Evolutionary conservation across 2,329 filamentous ascomycete genomes (phyloP).

Genomic region (Monosporascus sp.): DNA sequence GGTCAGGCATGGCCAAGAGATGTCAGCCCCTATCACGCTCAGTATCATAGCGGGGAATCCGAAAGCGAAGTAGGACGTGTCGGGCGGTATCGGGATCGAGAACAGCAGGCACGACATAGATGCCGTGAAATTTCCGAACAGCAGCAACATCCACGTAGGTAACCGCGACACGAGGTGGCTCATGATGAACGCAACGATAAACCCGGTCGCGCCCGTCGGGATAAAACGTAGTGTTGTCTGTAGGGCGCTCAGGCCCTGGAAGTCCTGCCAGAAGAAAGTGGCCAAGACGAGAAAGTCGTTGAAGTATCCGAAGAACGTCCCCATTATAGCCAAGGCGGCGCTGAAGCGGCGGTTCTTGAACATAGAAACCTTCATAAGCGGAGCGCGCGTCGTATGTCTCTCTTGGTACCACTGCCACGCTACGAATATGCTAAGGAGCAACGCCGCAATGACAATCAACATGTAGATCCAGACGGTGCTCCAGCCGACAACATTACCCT

Average conservation of each 20-base stretch:
- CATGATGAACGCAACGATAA: slow-evolving; percentile 51
- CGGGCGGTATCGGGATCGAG: slow-evolving; percentile 55
- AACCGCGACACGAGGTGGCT: slow-evolving; percentile 53
- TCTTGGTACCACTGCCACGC: slow-evolving; percentile 60
- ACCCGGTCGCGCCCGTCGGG: slow-evolving; percentile 57
- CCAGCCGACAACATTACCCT: slow-evolving; percentile 69
- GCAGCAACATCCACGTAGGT: slow-evolving; percentile 52
- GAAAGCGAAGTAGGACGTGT: slow-evolving; percentile 63
- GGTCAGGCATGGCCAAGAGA: slow-evolving; percentile 59
- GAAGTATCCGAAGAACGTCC: slow-evolving; percentile 62
- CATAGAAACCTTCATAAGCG: slow-evolving; percentile 63
- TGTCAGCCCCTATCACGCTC: slow-evolving; percentile 62
- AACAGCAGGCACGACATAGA: slow-evolving; percentile 56
- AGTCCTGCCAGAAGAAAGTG: slow-evolving; percentile 68
- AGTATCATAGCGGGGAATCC: slow-evolving; percentile 63
- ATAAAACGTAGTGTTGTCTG: slow-evolving; percentile 66
- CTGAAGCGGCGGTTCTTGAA: slow-evolving; percentile 57
- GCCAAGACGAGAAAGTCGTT: slow-evolving; percentile 64
- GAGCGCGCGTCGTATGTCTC: slow-evolving; percentile 41
- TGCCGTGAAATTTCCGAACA: slow-evolving; percentile 52
- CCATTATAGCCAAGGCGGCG: slow-evolving; percentile 61
- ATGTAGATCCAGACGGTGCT: slow-evolving; percentile 55
- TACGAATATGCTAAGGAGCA: slow-evolving; percentile 53
- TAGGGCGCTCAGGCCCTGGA: slow-evolving; percentile 55
- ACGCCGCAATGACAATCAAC: slow-evolving; percentile 52